A percentile compares a stretch with the other conserved stretches of the same genome.
Conservation (phyloP, 805 yeast species). For the Schwanniomyces pseudopolymorphus region DNA sequence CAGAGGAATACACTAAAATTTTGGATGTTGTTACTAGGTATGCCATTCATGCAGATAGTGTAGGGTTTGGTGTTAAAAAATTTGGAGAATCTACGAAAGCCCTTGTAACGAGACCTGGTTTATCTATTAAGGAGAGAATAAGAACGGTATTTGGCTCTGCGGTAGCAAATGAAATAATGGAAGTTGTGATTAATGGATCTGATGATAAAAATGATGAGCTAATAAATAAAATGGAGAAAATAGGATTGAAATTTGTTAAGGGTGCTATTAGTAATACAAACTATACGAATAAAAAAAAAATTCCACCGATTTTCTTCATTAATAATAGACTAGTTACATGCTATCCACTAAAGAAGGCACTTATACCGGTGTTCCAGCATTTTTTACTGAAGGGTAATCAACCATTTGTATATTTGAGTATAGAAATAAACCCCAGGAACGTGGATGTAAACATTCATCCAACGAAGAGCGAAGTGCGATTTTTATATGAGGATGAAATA, state of each 20-base stretch:
- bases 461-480: conserved; percentile 88
- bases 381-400: conserved; percentile 74
- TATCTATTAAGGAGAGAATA: conserved; percentile 63
- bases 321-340: conserved; percentile 81
- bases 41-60: conserved; percentile 66
- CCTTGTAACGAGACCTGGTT: conserved; percentile 54
- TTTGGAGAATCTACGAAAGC: conserved; percentile 72
- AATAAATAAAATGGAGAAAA: conserved; percentile 11
- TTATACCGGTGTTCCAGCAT: conserved; percentile 57
- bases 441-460: conserved; percentile 96
- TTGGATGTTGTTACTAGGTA: conserved; percentile 83
- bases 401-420: conserved; percentile 74
- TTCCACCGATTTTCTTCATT: conserved; percentile 76
- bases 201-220: conserved; percentile 10
- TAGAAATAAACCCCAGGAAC: conserved; percentile 64
- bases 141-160: conserved; percentile 68
- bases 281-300: conserved; percentile 62
- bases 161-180: conserved; percentile 64
- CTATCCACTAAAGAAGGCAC: conserved; percentile 73
- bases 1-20: conserved; percentile 75
- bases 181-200: conserved; percentile 35
- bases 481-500: conserved; percentile 83
- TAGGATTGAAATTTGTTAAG: conserved; percentile 51
- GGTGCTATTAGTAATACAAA: conserved; percentile 76
- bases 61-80: conserved; percentile 79